These are phyloP conservation scores for Sistotremastrum niveocremeum DNA, from an alignment of 768 basidiomycete species.

Conservation along the genomic window DNA sequence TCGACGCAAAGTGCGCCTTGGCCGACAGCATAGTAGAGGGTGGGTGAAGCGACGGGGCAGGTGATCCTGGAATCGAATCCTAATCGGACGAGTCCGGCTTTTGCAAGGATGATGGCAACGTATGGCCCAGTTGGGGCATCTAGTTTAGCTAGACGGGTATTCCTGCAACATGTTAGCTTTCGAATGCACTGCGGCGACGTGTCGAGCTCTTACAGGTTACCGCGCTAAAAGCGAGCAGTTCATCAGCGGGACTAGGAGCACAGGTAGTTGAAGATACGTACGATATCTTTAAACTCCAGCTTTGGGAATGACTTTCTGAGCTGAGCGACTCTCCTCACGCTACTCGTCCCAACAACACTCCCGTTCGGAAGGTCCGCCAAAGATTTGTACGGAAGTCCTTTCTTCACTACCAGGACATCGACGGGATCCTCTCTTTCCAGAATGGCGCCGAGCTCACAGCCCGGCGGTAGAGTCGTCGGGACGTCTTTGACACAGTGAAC, in stretches of 20 bases:
- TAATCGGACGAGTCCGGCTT: constrained; percentile 78
- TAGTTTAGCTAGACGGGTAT: constrained; percentile 84
- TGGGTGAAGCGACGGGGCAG: constrained; percentile 56
- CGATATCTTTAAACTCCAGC: constrained; percentile 77
- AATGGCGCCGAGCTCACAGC: constrained; percentile 77
- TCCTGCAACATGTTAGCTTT: constrained; percentile 28
- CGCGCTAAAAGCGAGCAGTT: constrained; percentile 36
- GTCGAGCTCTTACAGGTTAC: constrained; percentile 59
- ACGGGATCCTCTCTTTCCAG: constrained; percentile 78
- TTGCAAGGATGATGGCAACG: constrained; percentile 83
- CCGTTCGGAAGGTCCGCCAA: constrained; percentile 79
- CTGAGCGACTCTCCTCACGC: constrained; percentile 86
- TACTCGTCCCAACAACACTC: constrained; percentile 89
- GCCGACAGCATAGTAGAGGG: constrained; percentile 78
- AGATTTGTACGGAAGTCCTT: constrained; percentile 50
- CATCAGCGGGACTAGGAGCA: neutral
- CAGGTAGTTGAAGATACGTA: constrained; percentile 29
- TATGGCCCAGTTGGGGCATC: constrained; percentile 73
- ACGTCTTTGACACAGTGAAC: constrained; percentile 91
- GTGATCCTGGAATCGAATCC: constrained; percentile 67
- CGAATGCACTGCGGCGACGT: constrained; percentile 1
- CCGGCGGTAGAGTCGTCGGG: constrained; percentile 73
- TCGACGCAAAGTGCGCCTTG: constrained; percentile 90
- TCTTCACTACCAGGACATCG: constrained; percentile 79
- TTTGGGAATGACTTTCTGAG: constrained; percentile 63